These are phyloP conservation scores for Mastigamoeba balamuthi DNA, from an alignment of 78 protist genomes.

Conservation along the genomic window DNA sequence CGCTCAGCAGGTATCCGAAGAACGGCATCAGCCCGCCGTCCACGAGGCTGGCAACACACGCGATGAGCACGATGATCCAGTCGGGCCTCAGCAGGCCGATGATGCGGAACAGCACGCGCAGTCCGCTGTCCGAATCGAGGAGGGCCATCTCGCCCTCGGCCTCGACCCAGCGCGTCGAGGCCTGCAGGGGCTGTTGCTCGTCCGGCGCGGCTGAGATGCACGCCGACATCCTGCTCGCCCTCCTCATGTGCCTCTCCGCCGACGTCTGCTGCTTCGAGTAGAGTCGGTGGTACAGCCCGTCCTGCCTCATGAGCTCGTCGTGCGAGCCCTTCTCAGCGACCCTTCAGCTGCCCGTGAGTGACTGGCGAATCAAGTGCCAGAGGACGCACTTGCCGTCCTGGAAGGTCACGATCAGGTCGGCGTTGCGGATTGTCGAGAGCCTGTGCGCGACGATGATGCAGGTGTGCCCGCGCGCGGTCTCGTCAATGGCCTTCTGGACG, in stretches of 20 bases:
- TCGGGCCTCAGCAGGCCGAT: no score
- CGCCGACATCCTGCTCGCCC: no score
- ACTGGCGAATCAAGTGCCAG: no score
- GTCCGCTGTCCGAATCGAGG: no score
- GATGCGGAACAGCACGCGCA: no score
- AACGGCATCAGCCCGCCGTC: constrained; percentile 42
- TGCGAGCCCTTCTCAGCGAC: constrained; percentile 84
- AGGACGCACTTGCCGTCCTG: constrained; percentile 62
- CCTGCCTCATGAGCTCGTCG: constrained; percentile 57
- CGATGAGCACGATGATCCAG: constrained; percentile 22
- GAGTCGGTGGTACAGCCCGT: constrained; percentile 40
- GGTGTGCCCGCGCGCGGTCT: constrained; percentile 57
- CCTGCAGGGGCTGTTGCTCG: no score
- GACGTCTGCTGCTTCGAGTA: constrained; percentile 26
- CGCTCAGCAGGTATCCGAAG: constrained; percentile 25
- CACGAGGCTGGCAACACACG: constrained; percentile 22
- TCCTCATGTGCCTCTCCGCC: no score
- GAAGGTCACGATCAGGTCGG: constrained; percentile 67
- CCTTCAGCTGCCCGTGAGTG: no score
- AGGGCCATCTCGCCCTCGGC: no score
- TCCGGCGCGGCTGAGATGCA: no score
- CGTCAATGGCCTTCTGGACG: constrained; percentile 73
- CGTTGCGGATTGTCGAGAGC: constrained; percentile 74
- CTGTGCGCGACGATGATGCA: constrained; percentile 91
- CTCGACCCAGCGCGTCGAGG: no score